Conservation (phyloP, 768 basidiomycete genomes). For the Suillus discolor region DNA sequence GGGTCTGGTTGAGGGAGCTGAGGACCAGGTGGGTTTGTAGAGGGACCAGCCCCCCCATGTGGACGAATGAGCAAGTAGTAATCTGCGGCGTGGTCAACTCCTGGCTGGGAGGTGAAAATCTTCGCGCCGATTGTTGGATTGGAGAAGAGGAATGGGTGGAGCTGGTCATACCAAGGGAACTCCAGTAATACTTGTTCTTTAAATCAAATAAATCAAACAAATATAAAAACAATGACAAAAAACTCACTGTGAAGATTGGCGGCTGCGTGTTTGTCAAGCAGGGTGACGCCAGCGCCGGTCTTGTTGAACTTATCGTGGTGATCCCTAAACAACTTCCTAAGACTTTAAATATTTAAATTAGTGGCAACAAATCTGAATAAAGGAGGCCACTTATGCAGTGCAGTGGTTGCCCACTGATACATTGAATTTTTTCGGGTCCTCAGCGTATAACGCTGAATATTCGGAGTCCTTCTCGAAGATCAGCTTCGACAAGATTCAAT, state of each 20-base stretch:
- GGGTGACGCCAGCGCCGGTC: background rate
- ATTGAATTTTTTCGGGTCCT: background rate
- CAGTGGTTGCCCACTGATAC: background rate
- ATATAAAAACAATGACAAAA: background rate
- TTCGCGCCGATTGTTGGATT: background rate
- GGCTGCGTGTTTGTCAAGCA: background rate
- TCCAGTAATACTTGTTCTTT: background rate
- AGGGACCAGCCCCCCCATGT: background rate
- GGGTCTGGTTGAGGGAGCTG: no score
- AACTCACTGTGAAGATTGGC: background rate
- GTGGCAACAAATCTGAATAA: background rate
- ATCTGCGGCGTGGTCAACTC: background rate
- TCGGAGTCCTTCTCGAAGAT: conserved; percentile 1
- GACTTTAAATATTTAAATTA: background rate
- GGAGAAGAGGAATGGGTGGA: background rate
- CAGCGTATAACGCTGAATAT: background rate
- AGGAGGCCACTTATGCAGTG: background rate
- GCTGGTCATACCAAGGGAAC: background rate
- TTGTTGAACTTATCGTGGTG: background rate
- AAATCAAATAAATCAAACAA: background rate
- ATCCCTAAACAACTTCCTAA: background rate
- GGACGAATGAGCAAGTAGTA: background rate
- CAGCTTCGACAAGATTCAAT: background rate
- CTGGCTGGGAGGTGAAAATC: background rate
- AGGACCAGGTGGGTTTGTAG: no score